Evolutionary conservation across 352 stramenopile species (phyloP).

Genomic region (Blastocystis sp.): DNA sequence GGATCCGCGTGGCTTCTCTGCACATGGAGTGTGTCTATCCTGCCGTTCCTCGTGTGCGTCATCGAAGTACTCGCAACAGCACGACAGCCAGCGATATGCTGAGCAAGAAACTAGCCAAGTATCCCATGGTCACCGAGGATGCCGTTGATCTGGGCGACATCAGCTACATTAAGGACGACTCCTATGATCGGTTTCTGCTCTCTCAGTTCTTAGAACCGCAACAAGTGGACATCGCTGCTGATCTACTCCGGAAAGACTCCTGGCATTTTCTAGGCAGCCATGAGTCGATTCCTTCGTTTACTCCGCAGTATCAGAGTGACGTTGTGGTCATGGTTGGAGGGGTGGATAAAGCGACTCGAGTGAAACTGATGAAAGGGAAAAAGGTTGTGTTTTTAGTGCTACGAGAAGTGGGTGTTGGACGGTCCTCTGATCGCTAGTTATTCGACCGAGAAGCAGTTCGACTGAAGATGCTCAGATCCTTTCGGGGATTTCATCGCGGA

Average conservation of each 20-base stretch:
- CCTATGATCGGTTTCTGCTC: conserved; percentile 15
- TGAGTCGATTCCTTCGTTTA: background rate
- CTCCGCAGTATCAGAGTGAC: background rate
- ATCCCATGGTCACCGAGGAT: background rate
- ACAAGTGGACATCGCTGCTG: background rate
- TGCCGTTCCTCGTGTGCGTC: conserved; percentile 1
- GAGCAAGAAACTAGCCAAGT: background rate
- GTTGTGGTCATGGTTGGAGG: background rate
- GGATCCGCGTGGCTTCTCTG: conserved; percentile 1
- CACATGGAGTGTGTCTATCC: conserved; percentile 5
- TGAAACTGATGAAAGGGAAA: background rate
- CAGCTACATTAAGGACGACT: background rate
- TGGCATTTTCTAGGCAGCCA: background rate
- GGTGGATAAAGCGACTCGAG: background rate
- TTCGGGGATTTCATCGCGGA: background rate
- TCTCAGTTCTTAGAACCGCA: background rate
- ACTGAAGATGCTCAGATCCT: background rate
- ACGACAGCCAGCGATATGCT: background rate
- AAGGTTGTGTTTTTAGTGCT: background rate
- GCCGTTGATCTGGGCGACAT: background rate
- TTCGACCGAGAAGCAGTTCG: background rate
- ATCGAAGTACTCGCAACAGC: background rate
- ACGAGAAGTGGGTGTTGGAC: background rate
- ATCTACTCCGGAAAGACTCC: background rate
- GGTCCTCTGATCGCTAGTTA: background rate